Evolutionary conservation across 2,329 filamentous ascomycete species (phyloP), one percentile per base, ranked within the genome.

Genomic region (Aspergillus sp.): DNA sequence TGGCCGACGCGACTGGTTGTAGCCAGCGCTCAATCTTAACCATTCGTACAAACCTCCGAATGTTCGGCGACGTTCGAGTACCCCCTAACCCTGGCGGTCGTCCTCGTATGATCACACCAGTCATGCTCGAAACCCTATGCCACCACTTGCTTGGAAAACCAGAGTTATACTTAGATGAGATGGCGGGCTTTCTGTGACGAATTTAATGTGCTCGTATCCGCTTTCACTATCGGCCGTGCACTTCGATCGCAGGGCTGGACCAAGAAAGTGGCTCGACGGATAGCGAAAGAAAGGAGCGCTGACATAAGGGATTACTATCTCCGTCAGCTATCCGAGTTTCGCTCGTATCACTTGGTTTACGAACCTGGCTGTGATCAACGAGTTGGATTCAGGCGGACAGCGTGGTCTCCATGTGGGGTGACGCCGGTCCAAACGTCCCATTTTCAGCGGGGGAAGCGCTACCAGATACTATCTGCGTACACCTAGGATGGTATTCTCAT

Each of bases 231-330:
- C 33, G 45, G 50, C 29, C 43, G 46, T 31, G 36, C 43, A 4
- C 39, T 57, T 15, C 33, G 39, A 11, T 37, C 36, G 4, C 38
- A 40, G n/a, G 38, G 42, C 11, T 59, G 49, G 52, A 49, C 45
- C 1, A 53, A 49, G 38, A 62, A 61, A 37, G 40, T 31, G 8
- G 31, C 40, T 24, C 44, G 48, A n/a, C 45, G 45, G 24, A 44
- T 58, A 31, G 47, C 58, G 30, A 45, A 49, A 35, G 47, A 56
- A 44, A 48, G 36, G 16, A 54, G 55, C 43, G 27, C 39, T 10
- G 47, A 59, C 25, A 39, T 59, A 28, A 46, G 49, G 38, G 52
- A 57, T 36, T 47, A 44, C 17, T 57, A 60, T 35, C 43, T 57
- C n/a, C n/a, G n/a, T n/a, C n/a, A n/a, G n/a, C n/a, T n/a, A n/a